A percentile compares a stretch with the other conserved stretches of the same genome.
Evolutionary conservation across 192 early-diverging fungal genomes (phyloP).

Genomic region (Linnemannia zychae): DNA sequence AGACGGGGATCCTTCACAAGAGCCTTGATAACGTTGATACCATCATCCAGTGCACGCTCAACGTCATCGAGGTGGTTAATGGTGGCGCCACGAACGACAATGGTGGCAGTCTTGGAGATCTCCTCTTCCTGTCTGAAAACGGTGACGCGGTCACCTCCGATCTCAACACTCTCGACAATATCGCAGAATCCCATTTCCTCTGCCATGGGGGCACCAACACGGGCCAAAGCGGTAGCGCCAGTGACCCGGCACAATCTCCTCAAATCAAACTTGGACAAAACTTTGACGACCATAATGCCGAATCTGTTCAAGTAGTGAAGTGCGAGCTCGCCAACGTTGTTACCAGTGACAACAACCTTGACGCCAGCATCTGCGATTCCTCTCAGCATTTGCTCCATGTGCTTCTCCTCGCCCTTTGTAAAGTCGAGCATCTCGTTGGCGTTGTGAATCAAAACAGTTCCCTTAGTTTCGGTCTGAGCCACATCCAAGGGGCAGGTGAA

Average conservation of each 20-base stretch:
- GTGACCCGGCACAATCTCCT: conserved; percentile 93
- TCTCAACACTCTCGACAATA: conserved; percentile 95
- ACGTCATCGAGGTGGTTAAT: conserved; percentile 96
- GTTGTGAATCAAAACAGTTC: conserved; percentile 97
- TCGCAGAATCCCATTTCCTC: conserved; percentile 99
- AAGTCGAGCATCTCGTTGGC: conserved; percentile 97
- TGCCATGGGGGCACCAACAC: conserved; percentile 91
- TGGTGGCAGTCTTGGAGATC: conserved; percentile 89
- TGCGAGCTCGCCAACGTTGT: conserved; percentile 92
- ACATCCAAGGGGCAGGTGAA: conserved; percentile 96
- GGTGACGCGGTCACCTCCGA: conserved; percentile 97
- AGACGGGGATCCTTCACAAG: conserved; percentile 87
- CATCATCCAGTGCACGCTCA: conserved; percentile 97
- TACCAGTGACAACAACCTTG: conserved; percentile 92
- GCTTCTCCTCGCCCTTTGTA: conserved; percentile 94
- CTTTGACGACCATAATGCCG: conserved; percentile 90
- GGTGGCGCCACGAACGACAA: conserved; percentile 96
- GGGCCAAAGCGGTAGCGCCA: conserved; percentile 92
- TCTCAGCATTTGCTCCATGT: conserved; percentile 88
- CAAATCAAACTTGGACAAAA: conserved; percentile 97
- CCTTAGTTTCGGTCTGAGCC: conserved; percentile 97
- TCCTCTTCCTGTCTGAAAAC: conserved; percentile 97
- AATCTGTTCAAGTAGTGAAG: conserved; percentile 95
- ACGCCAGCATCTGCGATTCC: conserved; percentile 93
- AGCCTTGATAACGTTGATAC: conserved; percentile 97